These are phyloP conservation scores for Sphaerulina vaccinii DNA, from an alignment of 2,329 filamentous ascomycete genomes.

Conservation along the genomic window DNA sequence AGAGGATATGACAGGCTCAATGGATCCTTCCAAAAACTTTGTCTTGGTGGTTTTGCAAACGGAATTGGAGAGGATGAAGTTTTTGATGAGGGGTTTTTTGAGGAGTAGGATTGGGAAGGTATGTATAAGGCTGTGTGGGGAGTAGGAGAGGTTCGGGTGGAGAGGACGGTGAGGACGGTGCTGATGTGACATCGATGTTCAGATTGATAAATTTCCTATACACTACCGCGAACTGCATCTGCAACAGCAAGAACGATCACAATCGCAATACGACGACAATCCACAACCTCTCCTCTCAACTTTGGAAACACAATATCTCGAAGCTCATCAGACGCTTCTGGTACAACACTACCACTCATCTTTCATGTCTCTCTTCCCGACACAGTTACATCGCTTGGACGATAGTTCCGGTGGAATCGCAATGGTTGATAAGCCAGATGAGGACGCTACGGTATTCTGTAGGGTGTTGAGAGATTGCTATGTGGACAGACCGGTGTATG, in stretches of 20 bases:
- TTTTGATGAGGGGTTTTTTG: conserved; percentile 78
- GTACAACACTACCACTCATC: conserved; percentile 81
- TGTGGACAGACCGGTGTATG: conserved; percentile 58
- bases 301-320: conserved; percentile 78
- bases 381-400: conserved; percentile 77
- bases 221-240: conserved; percentile 61
- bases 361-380: conserved; percentile 80
- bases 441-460: conserved; percentile 80
- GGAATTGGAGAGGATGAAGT: conserved; percentile 92
- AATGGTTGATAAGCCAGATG: conserved; percentile 89
- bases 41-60: conserved; percentile 93
- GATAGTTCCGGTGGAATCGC: conserved; percentile 84
- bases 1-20: conserved; percentile 68
- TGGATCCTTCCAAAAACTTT: conserved; percentile 90
- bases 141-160: neutral
- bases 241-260: conserved; percentile 38
- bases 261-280: conserved; percentile 7
- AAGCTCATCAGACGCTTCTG: conserved; percentile 78
- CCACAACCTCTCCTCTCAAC: conserved; percentile 58
- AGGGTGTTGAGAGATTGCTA: conserved; percentile 64
- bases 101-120: conserved; percentile 82
- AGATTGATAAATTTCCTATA: conserved; percentile 73
- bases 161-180: neutral
- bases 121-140: conserved; percentile 2
- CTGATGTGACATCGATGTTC: conserved; percentile 35